Conservation (phyloP, 371 early-diverging fungal genomes). For the Dinochytrium kinnereticum region DNA sequence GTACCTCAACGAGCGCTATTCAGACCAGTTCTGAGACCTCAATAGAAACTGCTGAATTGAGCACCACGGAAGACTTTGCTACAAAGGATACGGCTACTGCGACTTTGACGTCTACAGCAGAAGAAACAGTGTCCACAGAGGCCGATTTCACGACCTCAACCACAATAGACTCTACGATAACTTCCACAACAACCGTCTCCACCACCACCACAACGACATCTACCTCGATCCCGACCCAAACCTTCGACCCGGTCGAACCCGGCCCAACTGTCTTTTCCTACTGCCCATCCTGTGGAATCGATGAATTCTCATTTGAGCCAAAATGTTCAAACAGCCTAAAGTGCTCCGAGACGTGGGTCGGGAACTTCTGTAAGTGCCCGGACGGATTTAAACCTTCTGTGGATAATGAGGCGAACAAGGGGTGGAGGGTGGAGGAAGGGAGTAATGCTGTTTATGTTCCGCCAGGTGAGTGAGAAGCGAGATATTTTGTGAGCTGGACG, state of each 20-base stretch:
- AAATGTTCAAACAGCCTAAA: neutral
- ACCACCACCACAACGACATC: neutral
- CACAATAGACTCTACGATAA: neutral
- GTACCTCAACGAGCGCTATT: no score
- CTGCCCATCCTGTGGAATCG: conserved; percentile 6
- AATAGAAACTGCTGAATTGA: neutral
- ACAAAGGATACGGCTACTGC: no score
- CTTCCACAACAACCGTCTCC: neutral
- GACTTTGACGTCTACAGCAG: neutral
- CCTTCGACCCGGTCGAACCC: neutral
- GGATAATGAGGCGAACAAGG: neutral
- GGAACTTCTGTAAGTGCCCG: conserved; percentile 3
- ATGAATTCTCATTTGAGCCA: neutral
- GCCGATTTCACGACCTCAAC: neutral
- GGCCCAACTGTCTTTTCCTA: neutral
- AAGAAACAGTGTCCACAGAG: neutral
- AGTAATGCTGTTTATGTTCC: neutral
- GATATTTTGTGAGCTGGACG: no score
- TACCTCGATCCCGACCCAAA: neutral
- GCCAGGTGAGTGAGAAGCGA: neutral
- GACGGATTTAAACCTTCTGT: neutral
- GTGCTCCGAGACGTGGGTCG: neutral
- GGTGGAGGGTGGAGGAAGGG: conserved; percentile 1
- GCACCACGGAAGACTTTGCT: neutral
- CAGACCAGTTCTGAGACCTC: no score